Base-by-base conservation (phyloP, 1,284 basidiomycete genomes). In the Malassezia furfur region DNA sequence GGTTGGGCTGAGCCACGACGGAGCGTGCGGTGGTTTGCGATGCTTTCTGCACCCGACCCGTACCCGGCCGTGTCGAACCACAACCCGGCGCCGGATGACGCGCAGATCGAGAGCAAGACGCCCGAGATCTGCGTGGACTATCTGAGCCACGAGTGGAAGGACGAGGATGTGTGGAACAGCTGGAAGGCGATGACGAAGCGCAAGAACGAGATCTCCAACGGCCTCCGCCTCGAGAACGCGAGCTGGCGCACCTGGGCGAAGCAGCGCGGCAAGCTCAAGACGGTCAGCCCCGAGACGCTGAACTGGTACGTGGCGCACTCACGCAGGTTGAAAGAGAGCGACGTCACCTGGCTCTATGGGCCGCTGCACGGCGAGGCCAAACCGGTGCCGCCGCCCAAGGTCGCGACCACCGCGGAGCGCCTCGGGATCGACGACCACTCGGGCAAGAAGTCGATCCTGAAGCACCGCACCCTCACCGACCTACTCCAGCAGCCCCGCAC, bases 181-280 rank as follows among this genome's bases (percentile, higher is more conserved):
- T 98, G 93, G 93, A 83, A 93, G 65, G 89, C 85, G 74, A 98
- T 96, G 91, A 98, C 93, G 47, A 84, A 88, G 63, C 88, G 91
- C 80, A 98, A 96, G 83, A 88, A 96, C 75, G 91, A 93, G 78
- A 96, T 98, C 72, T 84, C 90, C 12, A 98, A 98, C 75, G 93
- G 93, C 47, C 82, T 88, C 54, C 80, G 93, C 49, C 82, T 98
- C 58, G 94, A 98, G 80, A 98, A 98, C 73, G 94, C 94, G 4
- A 88, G 85, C 67, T 98, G 93, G 93, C 80, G 94, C 43, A 96
- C 93, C 1, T 98, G 94, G 93, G 93, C 91, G 82, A 96, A 98
- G 78, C 93, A 96, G 81, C 81, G 93, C 62, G 96, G 94, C 69
- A 90, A 91, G 64, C 82, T 98, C 57, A 89, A 87, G 78, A 98